Evolutionary conservation across 805 yeast genomes (phyloP).

Genomic region (Wickerhamomyces chambardii): DNA sequence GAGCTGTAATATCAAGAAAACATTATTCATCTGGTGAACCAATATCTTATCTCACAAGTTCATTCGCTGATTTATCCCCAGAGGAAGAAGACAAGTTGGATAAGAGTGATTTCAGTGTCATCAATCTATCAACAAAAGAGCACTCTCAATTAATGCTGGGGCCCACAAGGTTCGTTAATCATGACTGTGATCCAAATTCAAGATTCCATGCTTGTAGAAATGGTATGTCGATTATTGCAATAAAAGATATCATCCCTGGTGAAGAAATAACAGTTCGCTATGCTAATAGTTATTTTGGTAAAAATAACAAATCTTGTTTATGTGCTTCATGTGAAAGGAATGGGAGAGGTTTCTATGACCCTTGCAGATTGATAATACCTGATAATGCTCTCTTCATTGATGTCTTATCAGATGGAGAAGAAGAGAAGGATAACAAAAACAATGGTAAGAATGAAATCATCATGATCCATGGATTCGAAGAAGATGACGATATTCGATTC

Average conservation of each 20-base stretch:
- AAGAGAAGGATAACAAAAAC: neutral
- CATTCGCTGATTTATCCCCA: slow-evolving; percentile 23
- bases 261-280: slow-evolving; percentile 38
- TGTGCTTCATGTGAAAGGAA: slow-evolving; percentile 33
- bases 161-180: slow-evolving; percentile 38
- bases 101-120: slow-evolving; percentile 33
- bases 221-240: slow-evolving; percentile 24
- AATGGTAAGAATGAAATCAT: neutral
- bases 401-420: slow-evolving; percentile 1
- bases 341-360: slow-evolving; percentile 20
- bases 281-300: slow-evolving; percentile 33
- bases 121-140: slow-evolving; percentile 24
- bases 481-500: too few species aligned
- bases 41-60: slow-evolving; percentile 26
- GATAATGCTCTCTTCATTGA: slow-evolving; percentile 2
- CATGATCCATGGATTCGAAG: too few species aligned
- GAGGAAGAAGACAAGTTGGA: slow-evolving; percentile 23
- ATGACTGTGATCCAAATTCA: slow-evolving; percentile 36
- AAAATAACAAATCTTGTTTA: slow-evolving; percentile 29
- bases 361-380: slow-evolving; percentile 6
- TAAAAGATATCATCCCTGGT: slow-evolving; percentile 26
- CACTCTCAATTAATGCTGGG: slow-evolving; percentile 34
- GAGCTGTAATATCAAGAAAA: slow-evolving; percentile 29
- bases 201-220: slow-evolving; percentile 20
- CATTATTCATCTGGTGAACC: slow-evolving; percentile 20